Conservation (phyloP, 1,284 basidiomycete species). For the Cystobasidiaceae sp. region DNA sequence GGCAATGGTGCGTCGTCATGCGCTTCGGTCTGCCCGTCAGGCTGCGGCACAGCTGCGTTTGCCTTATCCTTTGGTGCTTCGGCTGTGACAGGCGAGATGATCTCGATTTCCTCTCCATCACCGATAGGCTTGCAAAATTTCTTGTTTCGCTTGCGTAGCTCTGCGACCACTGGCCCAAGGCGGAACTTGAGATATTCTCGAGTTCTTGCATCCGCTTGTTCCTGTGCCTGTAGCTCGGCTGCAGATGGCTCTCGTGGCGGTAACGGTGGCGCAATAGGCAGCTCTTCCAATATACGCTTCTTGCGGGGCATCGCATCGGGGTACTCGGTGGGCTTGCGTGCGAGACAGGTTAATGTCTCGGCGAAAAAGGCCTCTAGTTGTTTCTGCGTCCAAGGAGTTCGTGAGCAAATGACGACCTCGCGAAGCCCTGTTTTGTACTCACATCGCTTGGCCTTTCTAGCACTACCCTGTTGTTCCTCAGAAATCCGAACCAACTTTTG, state of each 20-base stretch:
- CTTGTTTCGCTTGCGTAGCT: conserved; percentile 90
- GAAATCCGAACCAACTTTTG: conserved; percentile 79
- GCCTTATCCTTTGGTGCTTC: conserved; percentile 1
- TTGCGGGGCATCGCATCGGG: conserved; percentile 81
- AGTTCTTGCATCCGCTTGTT: conserved; percentile 71
- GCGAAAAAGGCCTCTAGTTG: conserved; percentile 76
- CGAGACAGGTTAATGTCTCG: conserved; percentile 62
- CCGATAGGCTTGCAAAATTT: conserved; percentile 76
- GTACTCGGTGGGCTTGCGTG: conserved; percentile 76
- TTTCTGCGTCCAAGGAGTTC: no score
- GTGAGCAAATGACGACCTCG: no score
- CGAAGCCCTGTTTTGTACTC: conserved; percentile 34
- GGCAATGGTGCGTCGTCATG: no score
- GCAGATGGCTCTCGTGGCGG: conserved; percentile 76
- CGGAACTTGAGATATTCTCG: conserved; percentile 81
- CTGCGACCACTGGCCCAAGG: conserved; percentile 76
- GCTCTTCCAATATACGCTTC: conserved; percentile 75
- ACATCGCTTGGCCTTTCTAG: conserved; percentile 55
- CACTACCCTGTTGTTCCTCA: conserved; percentile 64
- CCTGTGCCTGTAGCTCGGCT: conserved; percentile 75
- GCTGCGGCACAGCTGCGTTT: no score
- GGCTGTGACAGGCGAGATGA: conserved; percentile 1
- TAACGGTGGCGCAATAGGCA: conserved; percentile 83
- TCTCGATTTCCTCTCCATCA: conserved; percentile 32
- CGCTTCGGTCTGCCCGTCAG: no score